Percentiles rank a stretch among this genome's conserved stretches.
These are phyloP conservation scores for Leucogyrophana mollusca DNA, from an alignment of 768 basidiomycete species.

Conservation along the genomic window DNA sequence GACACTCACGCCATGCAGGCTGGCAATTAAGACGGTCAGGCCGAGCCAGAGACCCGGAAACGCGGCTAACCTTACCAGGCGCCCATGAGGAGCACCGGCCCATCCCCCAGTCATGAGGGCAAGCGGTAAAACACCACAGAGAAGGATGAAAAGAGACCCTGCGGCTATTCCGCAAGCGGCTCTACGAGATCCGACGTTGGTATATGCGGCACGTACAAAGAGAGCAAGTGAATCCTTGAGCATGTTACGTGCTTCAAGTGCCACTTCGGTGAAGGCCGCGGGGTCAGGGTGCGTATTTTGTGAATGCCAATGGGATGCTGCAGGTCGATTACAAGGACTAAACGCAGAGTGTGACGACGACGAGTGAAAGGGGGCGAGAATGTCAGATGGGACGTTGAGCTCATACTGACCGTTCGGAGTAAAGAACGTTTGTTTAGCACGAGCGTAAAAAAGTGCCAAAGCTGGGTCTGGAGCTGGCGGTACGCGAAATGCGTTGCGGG, in stretches of 20 bases:
- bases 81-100: constrained; percentile 24
- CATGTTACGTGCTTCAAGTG: constrained; percentile 53
- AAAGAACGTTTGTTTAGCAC: constrained; percentile 81
- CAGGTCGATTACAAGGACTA: constrained; percentile 6
- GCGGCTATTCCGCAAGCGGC: constrained; percentile 70
- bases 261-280: constrained; percentile 57
- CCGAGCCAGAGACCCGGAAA: constrained; percentile 74
- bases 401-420: constrained; percentile 71
- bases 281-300: constrained; percentile 59
- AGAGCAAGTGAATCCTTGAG: constrained; percentile 63
- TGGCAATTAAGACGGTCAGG: constrained; percentile 56
- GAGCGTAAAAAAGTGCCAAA: constrained; percentile 72
- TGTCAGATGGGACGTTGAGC: constrained; percentile 64
- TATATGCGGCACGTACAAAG: constrained; percentile 68
- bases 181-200: constrained; percentile 65
- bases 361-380: constrained; percentile 59
- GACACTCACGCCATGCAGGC: constrained; percentile 59
- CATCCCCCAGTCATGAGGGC: constrained; percentile 46
- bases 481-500: constrained; percentile 25
- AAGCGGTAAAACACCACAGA: constrained; percentile 49
- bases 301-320: constrained; percentile 21
- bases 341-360: constrained; percentile 31
- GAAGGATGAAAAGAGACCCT: constrained; percentile 48
- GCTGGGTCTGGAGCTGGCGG: constrained; percentile 45
- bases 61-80: constrained; percentile 59